A percentile compares a stretch with the other conserved stretches of the same genome.
Evolutionary conservation across 2,329 filamentous ascomycete species (phyloP).

Genomic region (Epichloe typhina): DNA sequence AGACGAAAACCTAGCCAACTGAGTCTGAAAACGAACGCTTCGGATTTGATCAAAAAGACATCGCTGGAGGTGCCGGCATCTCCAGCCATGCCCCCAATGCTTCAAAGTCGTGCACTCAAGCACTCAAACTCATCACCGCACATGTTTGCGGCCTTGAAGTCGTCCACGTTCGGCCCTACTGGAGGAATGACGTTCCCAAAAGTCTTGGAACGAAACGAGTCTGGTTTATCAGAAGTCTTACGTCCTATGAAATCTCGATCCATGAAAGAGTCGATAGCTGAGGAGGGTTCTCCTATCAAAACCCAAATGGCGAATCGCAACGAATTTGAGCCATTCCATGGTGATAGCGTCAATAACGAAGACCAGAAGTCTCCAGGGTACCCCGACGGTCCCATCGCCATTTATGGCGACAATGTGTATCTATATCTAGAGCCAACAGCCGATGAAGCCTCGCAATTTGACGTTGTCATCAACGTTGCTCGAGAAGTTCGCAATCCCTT

Average conservation of each 20-base stretch:
- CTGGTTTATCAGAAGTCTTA: slow-evolving; percentile 44
- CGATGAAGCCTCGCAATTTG: slow-evolving; percentile 63
- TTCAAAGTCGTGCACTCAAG: slow-evolving; percentile 50
- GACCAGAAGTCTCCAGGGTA: slow-evolving; percentile 74
- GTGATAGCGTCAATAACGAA: slow-evolving; percentile 58
- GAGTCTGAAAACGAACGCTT: slow-evolving; percentile 59
- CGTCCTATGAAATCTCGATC: slow-evolving; percentile 35
- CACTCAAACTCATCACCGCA: slow-evolving; percentile 56
- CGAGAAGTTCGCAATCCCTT: slow-evolving; percentile 73
- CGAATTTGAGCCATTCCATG: slow-evolving; percentile 43
- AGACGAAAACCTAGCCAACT: slow-evolving; percentile 66
- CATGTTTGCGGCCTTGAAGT: slow-evolving; percentile 47
- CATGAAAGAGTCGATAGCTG: slow-evolving; percentile 32
- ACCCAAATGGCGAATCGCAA: slow-evolving; percentile 48
- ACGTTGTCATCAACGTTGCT: slow-evolving; percentile 75
- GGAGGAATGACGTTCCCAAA: slow-evolving; percentile 54
- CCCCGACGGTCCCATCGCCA: slow-evolving; percentile 67
- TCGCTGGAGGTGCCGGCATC: slow-evolving; percentile 43
- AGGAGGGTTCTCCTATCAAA: slow-evolving; percentile 45
- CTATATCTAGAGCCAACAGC: slow-evolving; percentile 70
- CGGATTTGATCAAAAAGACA: slow-evolving; percentile 36
- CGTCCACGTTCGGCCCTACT: slow-evolving; percentile 44
- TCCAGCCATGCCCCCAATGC: slow-evolving; percentile 41
- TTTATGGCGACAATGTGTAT: slow-evolving; percentile 66
- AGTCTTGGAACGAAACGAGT: slow-evolving; percentile 45